Conservation (phyloP, 1,284 basidiomycete genomes). For the Filobasidium uniguttulatum region DNA sequence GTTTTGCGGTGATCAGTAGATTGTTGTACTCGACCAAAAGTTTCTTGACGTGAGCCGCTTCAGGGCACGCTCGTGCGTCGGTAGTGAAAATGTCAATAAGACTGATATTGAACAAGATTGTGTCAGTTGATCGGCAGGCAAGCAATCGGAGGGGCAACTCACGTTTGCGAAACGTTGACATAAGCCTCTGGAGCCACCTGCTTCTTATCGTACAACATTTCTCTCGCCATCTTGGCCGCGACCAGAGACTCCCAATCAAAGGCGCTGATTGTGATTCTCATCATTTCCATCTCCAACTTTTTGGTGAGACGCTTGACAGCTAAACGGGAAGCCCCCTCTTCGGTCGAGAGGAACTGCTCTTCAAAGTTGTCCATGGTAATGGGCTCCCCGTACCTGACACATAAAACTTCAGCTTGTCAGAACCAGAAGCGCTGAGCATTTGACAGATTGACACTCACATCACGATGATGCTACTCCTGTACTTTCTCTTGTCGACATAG, state of each 20-base stretch:
- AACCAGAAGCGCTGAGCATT: background rate
- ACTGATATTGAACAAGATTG: conserved; percentile 34
- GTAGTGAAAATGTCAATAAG: conserved; percentile 72
- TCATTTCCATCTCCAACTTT: conserved; percentile 54
- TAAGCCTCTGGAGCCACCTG: conserved; percentile 64
- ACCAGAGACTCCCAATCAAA: conserved; percentile 85
- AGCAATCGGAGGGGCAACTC: conserved; percentile 26
- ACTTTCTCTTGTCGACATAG: conserved; percentile 89
- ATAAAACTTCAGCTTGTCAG: background rate
- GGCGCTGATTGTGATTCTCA: conserved; percentile 72
- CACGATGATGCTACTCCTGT: conserved; percentile 53
- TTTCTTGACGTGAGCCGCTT: conserved; percentile 50
- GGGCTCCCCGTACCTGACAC: conserved; percentile 58
- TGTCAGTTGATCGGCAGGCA: conserved; percentile 16
- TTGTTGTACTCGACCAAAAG: conserved; percentile 71
- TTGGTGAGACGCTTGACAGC: conserved; percentile 80
- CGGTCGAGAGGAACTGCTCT: conserved; percentile 57
- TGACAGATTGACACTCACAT: conserved; percentile 33
- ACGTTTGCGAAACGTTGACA: conserved; percentile 78
- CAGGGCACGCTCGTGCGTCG: conserved; percentile 43
- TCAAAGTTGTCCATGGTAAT: conserved; percentile 62
- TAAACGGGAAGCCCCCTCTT: conserved; percentile 54
- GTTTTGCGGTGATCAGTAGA: conserved; percentile 62
- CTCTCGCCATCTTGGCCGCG: conserved; percentile 72
- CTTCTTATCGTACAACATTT: conserved; percentile 72